Evolutionary conservation across 345 rosid genomes (phyloP).

Genomic region (Trapa incisa): DNA sequence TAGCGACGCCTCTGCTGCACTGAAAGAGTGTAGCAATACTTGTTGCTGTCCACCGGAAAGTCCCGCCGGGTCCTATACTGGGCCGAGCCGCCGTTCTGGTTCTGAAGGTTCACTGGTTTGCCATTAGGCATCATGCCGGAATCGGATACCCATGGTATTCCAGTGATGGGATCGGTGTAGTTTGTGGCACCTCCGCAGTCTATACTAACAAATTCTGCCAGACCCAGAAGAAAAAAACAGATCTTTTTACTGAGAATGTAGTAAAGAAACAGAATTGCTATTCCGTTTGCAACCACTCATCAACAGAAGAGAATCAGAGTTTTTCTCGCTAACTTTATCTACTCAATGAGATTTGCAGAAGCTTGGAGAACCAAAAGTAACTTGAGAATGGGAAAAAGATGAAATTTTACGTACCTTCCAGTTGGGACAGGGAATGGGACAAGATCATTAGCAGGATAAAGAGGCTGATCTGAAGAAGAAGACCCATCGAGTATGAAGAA

Average conservation of each 20-base stretch:
- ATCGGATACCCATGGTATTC: slow-evolving; percentile 82
- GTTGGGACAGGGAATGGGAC: slow-evolving; percentile 35
- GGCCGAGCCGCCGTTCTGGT: slow-evolving; percentile 25
- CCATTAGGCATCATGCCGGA: slow-evolving; percentile 43
- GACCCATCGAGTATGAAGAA: slow-evolving; percentile 43
- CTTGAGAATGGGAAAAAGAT: background rate
- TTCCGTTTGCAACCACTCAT: background rate
- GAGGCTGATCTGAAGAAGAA: slow-evolving; percentile 25
- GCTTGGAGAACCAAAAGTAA: background rate
- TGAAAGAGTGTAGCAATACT: slow-evolving; percentile 64
- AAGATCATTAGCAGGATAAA: slow-evolving; percentile 23
- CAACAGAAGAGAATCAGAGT: background rate
- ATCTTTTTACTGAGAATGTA: background rate
- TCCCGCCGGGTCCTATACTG: slow-evolving; percentile 58
- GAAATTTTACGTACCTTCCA: slow-evolving; percentile 31
- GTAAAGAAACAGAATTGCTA: background rate
- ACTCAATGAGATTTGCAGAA: background rate
- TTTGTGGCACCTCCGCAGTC: slow-evolving; percentile 74
- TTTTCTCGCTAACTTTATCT: too few relatives aligned
- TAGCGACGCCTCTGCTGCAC: slow-evolving; percentile 74
- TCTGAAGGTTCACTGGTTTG: slow-evolving; percentile 24
- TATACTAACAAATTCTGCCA: slow-evolving; percentile 75
- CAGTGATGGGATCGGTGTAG: slow-evolving; percentile 61
- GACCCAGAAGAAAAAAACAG: slow-evolving; percentile 1
- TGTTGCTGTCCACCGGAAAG: slow-evolving; percentile 64